A percentile compares a stretch with the other conserved stretches of the same genome.
Conservation (phyloP, 345 rosid genomes). For the Citrus medica region DNA sequence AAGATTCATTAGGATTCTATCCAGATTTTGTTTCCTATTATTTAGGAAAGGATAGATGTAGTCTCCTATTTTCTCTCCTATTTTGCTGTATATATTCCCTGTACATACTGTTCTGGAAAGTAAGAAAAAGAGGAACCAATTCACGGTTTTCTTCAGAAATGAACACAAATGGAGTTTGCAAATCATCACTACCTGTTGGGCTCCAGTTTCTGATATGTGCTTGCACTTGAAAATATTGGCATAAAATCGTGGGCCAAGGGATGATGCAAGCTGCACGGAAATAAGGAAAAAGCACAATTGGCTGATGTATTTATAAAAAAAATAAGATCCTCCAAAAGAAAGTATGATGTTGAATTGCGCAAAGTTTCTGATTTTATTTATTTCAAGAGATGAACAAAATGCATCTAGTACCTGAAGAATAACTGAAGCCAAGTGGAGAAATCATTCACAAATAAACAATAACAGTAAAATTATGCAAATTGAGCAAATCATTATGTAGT, state of each 20-base stretch:
- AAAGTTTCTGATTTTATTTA: background rate
- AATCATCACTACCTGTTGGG: constrained; percentile 65
- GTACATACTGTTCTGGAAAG: no score
- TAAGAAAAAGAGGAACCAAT: no score
- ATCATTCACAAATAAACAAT: background rate
- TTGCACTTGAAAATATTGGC: constrained; percentile 95
- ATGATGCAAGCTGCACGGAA: constrained; percentile 87
- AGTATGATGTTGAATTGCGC: no score
- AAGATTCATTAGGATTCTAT: no score
- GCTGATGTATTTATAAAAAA: background rate
- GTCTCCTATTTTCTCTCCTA: no score
- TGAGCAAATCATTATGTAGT: background rate
- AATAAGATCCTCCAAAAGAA: background rate
- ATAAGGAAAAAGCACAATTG: constrained; percentile 3
- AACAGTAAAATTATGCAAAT: background rate
- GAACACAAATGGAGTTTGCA: background rate
- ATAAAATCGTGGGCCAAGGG: constrained; percentile 94
- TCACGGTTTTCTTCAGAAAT: background rate
- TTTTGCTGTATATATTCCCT: no score
- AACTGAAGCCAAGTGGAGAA: background rate
- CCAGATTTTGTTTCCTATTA: no score
- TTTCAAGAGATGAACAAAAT: background rate
- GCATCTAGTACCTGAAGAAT: background rate
- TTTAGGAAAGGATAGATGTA: no score
- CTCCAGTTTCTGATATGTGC: constrained; percentile 97